Percentiles rank a stretch among this genome's conserved stretches.
Conservation (phyloP, 179 eudicot species). For the Carnegiea gigantea region DNA sequence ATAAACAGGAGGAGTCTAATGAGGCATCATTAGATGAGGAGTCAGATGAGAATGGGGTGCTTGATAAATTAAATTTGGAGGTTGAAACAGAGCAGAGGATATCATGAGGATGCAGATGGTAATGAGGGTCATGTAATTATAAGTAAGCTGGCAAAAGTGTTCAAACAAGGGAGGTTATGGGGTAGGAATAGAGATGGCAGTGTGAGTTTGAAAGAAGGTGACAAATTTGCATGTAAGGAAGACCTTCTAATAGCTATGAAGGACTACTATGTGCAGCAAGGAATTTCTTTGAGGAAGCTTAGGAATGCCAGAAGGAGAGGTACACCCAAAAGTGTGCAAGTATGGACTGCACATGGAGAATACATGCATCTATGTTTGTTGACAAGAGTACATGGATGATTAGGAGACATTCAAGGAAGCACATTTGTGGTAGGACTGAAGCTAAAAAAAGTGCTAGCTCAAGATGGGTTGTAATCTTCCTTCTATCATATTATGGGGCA, state of each 20-base stretch:
- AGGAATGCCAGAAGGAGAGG: neutral
- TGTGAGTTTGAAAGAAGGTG: neutral
- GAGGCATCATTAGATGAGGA: too few species aligned
- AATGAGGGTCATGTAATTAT: neutral
- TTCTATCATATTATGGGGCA: neutral
- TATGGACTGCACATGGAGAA: neutral
- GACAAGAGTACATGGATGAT: neutral
- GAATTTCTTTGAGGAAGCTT: neutral
- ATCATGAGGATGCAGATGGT: too few species aligned
- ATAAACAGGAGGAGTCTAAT: too few species aligned
- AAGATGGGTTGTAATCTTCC: neutral
- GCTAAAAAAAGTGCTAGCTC: neutral
- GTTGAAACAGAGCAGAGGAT: too few species aligned
- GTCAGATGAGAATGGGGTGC: too few species aligned
- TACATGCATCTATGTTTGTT: neutral
- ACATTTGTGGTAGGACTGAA: neutral
- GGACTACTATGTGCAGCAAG: neutral
- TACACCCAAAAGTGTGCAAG: neutral
- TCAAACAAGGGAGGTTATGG: neutral
- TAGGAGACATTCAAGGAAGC: too few species aligned
- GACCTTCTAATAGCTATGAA: neutral
- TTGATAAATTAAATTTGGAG: too few species aligned
- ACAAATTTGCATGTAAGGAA: neutral
- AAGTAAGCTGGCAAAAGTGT: neutral
- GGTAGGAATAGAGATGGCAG: neutral